phyloP scores from a whole-genome alignment of 208 protist species.

The Acanthamoeba triangularis region DNA sequence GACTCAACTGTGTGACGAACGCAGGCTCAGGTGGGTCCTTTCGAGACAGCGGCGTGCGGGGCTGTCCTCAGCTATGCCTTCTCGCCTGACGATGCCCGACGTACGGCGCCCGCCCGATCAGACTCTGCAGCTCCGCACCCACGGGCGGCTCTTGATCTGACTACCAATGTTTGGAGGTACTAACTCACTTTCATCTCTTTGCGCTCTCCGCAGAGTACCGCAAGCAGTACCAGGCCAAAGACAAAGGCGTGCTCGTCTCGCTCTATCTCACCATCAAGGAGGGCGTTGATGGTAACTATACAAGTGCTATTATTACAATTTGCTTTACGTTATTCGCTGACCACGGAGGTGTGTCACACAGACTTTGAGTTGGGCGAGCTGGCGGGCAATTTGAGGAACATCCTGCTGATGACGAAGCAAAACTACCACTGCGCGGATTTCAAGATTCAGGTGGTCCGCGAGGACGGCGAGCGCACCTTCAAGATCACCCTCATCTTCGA shows the following conservation, averaged over 20 bases:
- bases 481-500: background rate
- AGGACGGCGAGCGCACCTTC: background rate
- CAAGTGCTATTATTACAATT: too few species aligned
- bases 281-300: background rate
- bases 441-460: background rate
- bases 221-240: conserved; percentile 16
- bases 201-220: background rate
- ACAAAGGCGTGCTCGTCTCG: background rate
- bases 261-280: background rate
- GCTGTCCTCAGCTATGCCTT: background rate
- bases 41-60: background rate
- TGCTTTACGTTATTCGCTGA: too few species aligned
- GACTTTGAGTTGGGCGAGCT: conserved; percentile 23
- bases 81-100: background rate
- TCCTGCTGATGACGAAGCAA: background rate
- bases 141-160: background rate
- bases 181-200: background rate
- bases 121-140: background rate
- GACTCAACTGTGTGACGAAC: background rate
- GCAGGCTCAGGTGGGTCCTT: conserved; percentile 1
- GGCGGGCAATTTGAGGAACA: conserved; percentile 17
- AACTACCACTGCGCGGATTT: background rate
- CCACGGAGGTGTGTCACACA: background rate
- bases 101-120: background rate
- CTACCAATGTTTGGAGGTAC: background rate